Evolutionary conservation across 306 rosid species (phyloP).

Genomic region (Pterocarpus macrocarpus): DNA sequence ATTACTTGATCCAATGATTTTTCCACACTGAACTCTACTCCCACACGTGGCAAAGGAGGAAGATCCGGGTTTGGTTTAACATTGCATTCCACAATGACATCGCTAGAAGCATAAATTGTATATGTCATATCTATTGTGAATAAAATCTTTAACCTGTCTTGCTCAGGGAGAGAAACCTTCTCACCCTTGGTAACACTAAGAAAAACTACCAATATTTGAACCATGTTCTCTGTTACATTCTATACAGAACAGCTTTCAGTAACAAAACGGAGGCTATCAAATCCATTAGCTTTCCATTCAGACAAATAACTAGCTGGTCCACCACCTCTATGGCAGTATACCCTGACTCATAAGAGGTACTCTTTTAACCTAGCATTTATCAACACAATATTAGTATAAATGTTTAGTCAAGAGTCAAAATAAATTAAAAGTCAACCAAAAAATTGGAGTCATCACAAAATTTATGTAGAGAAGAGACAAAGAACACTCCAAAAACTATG

Average conservation of each 20-base stretch:
- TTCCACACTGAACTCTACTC: constrained; percentile 76
- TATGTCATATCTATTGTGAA: constrained; percentile 65
- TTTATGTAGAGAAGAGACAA: background rate
- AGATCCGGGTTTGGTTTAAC: constrained; percentile 74
- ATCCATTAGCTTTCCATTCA: constrained; percentile 80
- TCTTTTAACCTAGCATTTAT: constrained; percentile 71
- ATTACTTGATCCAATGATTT: constrained; percentile 68
- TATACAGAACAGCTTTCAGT: constrained; percentile 70
- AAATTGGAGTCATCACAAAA: constrained; percentile 14
- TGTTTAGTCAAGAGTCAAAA: constrained; percentile 22
- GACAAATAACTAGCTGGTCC: constrained; percentile 67
- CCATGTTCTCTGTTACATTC: constrained; percentile 48
- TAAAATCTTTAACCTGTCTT: constrained; percentile 50
- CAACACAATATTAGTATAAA: constrained; percentile 38
- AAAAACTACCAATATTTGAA: constrained; percentile 61
- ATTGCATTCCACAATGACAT: constrained; percentile 73
- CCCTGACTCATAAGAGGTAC: constrained; percentile 73
- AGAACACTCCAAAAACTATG: background rate
- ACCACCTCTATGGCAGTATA: constrained; percentile 87
- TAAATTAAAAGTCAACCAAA: background rate
- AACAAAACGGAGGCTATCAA: constrained; percentile 67
- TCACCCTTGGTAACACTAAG: constrained; percentile 58
- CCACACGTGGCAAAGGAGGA: constrained; percentile 96
- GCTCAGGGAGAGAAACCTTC: constrained; percentile 37
- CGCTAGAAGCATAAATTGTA: constrained; percentile 79